Conservation (phyloP, 129 eudicot genomes). For the Dittrichia graveolens region DNA sequence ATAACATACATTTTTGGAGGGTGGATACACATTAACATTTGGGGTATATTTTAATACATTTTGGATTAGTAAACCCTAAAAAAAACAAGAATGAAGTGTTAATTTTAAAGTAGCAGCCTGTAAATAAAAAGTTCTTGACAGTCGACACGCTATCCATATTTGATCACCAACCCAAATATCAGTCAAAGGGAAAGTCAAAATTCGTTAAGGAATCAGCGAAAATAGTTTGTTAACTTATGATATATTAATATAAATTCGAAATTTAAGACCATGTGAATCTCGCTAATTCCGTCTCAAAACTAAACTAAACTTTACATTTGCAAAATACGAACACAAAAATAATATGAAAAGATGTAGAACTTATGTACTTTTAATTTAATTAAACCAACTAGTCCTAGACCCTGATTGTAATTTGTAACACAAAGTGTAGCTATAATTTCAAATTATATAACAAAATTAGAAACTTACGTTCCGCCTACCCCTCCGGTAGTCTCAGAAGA, state of each 20-base stretch:
- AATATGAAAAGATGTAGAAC: not conserved
- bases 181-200: not conserved
- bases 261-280: not conserved
- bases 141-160: not conserved
- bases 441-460: not conserved
- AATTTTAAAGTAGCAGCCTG: not conserved
- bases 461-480: slow-evolving; percentile 93
- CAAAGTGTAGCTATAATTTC: not conserved
- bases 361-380: not conserved
- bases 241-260: not conserved
- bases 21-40: too few relatives aligned
- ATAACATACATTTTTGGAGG: too few relatives aligned
- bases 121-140: not conserved
- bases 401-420: not conserved
- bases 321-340: not conserved
- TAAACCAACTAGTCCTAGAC: not conserved
- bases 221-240: too few relatives aligned
- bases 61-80: too few relatives aligned
- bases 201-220: too few relatives aligned
- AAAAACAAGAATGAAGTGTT: not conserved
- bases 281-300: not conserved
- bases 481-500: slow-evolving; percentile 92
- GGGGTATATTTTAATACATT: too few relatives aligned
- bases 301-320: not conserved
- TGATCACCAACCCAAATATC: slow-evolving; percentile 9